Evolutionary conservation across 805 yeast genomes (phyloP), one percentile per base, ranked within the genome.

Genomic region (Candida khao-thaluensis): DNA sequence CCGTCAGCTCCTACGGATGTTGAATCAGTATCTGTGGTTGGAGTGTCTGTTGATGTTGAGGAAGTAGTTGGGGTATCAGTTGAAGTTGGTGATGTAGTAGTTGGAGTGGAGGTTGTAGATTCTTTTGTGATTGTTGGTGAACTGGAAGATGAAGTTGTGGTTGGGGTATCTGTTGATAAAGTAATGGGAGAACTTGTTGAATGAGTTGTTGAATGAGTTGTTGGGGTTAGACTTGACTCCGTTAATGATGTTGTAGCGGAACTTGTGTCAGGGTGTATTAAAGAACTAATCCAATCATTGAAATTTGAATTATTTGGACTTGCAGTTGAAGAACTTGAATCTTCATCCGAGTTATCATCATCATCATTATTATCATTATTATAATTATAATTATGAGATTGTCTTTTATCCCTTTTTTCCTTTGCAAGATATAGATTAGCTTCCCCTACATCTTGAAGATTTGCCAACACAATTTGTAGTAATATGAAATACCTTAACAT

Each of bases 221-320:
- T n/a, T n/a, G n/a, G n/a, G n/a, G n/a, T n/a, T n/a, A n/a, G n/a
- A n/a, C n/a, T n/a, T n/a, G n/a, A n/a, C n/a, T n/a, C n/a, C n/a
- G n/a, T n/a, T n/a, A n/a, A n/a, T n/a, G n/a, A n/a, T n/a, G n/a
- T n/a, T n/a, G n/a, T n/a, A n/a, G n/a, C n/a, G n/a, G n/a, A n/a
- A 21, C 31, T 32, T 7, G 35, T n/a, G 11, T 30, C 20, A 30
- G 34, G 34, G 18, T 6, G 17, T 10, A 39, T 27, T 17, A 38
- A 38, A 8, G 32, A 30, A 34, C 12, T 28, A 22, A 39, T 39
- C 35, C 30, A 39, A 24, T 35, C 26, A 32, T 39, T 22, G 21
- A 39, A 39, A 28, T 24, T 17, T 5, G 33, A 29, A 37, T 37
- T 37, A 14, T 35, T 35, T 27, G 38, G 38, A 27, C 15, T 10